Base-by-base conservation (phyloP, 1,284 basidiomycete species). In the Mycosarcoma maydis region DNA sequence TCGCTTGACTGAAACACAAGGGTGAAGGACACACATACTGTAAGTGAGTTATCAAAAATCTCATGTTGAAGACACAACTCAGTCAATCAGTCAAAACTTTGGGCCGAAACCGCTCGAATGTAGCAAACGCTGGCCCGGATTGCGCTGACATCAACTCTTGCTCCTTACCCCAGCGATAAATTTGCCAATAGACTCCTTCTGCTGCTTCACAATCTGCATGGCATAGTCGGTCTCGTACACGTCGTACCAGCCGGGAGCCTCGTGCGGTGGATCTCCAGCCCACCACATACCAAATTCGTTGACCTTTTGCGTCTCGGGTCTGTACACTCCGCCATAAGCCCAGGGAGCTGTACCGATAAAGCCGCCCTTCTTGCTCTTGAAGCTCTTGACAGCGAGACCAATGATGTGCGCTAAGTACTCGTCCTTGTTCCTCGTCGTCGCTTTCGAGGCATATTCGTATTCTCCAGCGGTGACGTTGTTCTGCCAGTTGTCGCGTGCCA, bases 401-500 rank as follows among this genome's bases (percentile, higher is more conserved):
- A 73, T 57, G 27, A 73, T 44, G 23, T 56, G 58, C 16, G 30
- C 14, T 29, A 71, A 75, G 36, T 65, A 61, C 6, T 50, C 55
- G 54, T 75, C 73, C 36, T 64, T 69, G 37, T 69, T 56, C 17
- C 27, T 58, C 2, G 72, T 74, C 2, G 54, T 45, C 7, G 69
- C 70, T 36, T 45, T 56, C 24, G 46, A 48, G 24, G 57, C 66
- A 38, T 65, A 68, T 39, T 41, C 29, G 50, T 62, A 56, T 23
- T 55, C 53, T 16, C 48, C 52, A 0, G 29, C 41, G 5, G 41
- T 10, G 17, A 51, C 49, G 32, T 56, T 42, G 44, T 73, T 73
- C 26, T 57, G 43, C 73, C 73, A 75, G 37, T 75, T 73, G 45
- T 75, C 72, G 13, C 73, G 43, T 1, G 73, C 66, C 67, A 75